These are phyloP conservation scores for Suillus paluster DNA, from an alignment of 768 basidiomycete species.

Conservation along the genomic window DNA sequence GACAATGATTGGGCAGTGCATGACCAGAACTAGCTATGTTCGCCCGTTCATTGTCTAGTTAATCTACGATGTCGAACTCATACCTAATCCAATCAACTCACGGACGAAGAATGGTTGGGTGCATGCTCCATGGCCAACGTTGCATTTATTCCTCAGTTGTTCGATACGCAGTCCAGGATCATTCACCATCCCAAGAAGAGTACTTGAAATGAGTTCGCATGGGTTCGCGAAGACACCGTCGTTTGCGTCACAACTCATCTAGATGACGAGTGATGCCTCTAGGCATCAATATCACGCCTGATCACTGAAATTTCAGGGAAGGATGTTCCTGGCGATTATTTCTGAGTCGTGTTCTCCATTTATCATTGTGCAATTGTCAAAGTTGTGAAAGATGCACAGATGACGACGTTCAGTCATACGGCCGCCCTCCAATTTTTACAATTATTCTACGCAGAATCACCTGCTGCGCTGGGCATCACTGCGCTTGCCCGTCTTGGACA, in stretches of 20 bases:
- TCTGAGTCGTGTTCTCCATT: conserved; percentile 8
- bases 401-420: conserved; percentile 12
- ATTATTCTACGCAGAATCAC: conserved; percentile 14
- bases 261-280: conserved; percentile 21
- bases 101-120: not conserved
- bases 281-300: not conserved
- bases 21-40: no score
- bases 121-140: conserved; percentile 1
- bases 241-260: conserved; percentile 22
- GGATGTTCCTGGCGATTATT: not conserved
- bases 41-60: no score
- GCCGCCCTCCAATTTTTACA: conserved; percentile 25
- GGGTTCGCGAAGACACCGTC: conserved; percentile 5
- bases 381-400: conserved; percentile 9
- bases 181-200: not conserved
- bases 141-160: not conserved
- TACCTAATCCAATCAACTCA: not conserved
- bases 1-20: not conserved
- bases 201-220: not conserved
- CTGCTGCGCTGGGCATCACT: conserved; percentile 13
- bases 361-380: conserved; percentile 25
- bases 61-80: not conserved
- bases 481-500: conserved; percentile 7
- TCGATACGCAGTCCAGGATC: not conserved
- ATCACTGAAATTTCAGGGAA: not conserved